Percentiles rank a stretch among this genome's conserved stretches.
phyloP scores from a whole-genome alignment of 768 basidiomycete genomes.

The Guyanaporus albipodus region DNA sequence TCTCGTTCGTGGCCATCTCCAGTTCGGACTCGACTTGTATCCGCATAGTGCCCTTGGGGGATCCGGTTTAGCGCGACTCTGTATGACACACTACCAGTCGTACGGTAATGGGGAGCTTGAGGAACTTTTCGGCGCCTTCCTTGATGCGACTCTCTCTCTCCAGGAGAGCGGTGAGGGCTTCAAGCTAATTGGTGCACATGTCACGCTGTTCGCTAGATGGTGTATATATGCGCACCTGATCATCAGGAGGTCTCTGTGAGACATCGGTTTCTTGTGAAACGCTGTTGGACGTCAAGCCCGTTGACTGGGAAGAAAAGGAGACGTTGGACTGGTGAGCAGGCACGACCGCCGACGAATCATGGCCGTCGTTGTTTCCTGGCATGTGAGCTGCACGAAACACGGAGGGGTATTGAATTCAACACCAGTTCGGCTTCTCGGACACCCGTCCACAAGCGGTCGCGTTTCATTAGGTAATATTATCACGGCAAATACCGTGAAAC shows the following conservation, averaged over 20 bases:
- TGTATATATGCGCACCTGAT: constrained; percentile 25
- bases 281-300: constrained; percentile 21
- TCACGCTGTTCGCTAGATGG: not conserved
- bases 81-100: constrained; percentile 7
- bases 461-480: not conserved
- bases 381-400: constrained; percentile 11
- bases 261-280: constrained; percentile 24
- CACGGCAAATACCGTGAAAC: constrained; percentile 28
- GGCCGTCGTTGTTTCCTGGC: constrained; percentile 28
- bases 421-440: not conserved
- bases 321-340: constrained; percentile 23
- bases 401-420: not conserved
- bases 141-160: constrained; percentile 78
- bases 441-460: not conserved
- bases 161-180: constrained; percentile 61
- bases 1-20: no score
- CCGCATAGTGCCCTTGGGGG: constrained; percentile 56
- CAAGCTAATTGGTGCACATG: constrained; percentile 45
- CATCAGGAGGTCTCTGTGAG: constrained; percentile 20
- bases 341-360: constrained; percentile 21
- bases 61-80: constrained; percentile 7
- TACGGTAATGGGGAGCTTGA: constrained; percentile 63
- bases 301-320: constrained; percentile 31
- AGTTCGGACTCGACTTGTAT: constrained; percentile 74
- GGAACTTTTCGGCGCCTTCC: constrained; percentile 88